phyloP scores from a whole-genome alignment of 306 rosid genomes.

The Prunus davidiana region DNA sequence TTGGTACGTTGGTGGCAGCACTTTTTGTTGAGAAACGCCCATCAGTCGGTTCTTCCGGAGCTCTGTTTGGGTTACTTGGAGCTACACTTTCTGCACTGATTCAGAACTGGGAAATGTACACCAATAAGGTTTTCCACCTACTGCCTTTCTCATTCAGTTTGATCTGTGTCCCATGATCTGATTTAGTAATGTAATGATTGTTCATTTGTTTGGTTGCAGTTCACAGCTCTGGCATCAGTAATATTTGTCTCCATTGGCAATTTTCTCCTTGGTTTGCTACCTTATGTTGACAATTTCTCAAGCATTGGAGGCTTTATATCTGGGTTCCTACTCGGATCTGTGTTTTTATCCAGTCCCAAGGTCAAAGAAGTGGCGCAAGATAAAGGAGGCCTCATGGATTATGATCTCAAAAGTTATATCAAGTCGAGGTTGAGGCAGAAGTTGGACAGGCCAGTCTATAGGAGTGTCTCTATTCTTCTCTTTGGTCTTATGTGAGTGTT shows the following conservation, averaged over 20 bases:
- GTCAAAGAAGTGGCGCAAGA: constrained; percentile 40
- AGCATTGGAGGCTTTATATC: constrained; percentile 75
- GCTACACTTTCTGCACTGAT: constrained; percentile 63
- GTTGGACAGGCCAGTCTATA: constrained; percentile 58
- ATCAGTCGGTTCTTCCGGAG: constrained; percentile 71
- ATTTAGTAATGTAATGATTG: constrained; percentile 11
- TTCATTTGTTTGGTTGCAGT: constrained; percentile 42
- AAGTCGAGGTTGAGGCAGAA: constrained; percentile 54
- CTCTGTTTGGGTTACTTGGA: constrained; percentile 83
- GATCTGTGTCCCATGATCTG: constrained; percentile 15
- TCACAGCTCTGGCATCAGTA: constrained; percentile 55
- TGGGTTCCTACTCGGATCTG: constrained; percentile 85
- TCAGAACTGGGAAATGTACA: constrained; percentile 64
- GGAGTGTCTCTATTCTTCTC: constrained; percentile 59
- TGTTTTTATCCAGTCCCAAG: constrained; percentile 51
- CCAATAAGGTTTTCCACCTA: constrained; percentile 53
- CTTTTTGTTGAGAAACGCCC: constrained; percentile 68
- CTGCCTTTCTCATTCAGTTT: neutral
- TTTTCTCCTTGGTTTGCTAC: constrained; percentile 72
- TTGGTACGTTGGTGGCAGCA: constrained; percentile 82
- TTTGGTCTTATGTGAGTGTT: constrained; percentile 63
- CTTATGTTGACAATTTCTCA: constrained; percentile 74
- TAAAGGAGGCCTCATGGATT: constrained; percentile 48
- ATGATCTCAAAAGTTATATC: constrained; percentile 42
- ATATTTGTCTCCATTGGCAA: constrained; percentile 52